Percentiles rank a stretch among this genome's conserved stretches.
Evolutionary conservation across 2,329 filamentous ascomycete species (phyloP).

Genomic region (Microcyclospora pomicola): DNA sequence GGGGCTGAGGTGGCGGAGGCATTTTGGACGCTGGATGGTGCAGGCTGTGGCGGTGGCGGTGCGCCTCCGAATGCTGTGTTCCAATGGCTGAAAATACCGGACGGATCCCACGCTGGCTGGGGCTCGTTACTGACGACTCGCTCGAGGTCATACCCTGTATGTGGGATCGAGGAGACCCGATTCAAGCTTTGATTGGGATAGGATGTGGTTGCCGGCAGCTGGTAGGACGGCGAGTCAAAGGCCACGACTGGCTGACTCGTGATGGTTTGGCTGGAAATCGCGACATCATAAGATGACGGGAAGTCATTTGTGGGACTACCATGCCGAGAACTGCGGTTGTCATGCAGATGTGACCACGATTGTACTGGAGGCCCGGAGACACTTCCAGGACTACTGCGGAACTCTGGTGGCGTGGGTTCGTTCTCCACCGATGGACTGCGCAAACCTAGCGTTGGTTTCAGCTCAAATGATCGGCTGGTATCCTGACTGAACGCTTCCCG

Average conservation of each 20-base stretch:
- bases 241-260: slow-evolving; percentile 8
- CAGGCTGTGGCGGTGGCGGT: slow-evolving; percentile 29
- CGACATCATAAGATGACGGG: slow-evolving; percentile 9
- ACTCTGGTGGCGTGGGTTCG: slow-evolving; percentile 6
- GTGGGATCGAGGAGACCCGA: slow-evolving; percentile 11
- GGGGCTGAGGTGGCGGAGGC: slow-evolving; percentile 9
- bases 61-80: slow-evolving; percentile 77
- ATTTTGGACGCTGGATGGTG: slow-evolving; percentile 17
- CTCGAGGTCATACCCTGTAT: slow-evolving; percentile 13
- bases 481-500: slow-evolving; percentile 87
- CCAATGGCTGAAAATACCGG: slow-evolving; percentile 58
- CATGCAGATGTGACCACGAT: slow-evolving; percentile 11
- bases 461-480: slow-evolving; percentile 66
- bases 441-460: slow-evolving; percentile 60
- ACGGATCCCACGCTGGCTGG: slow-evolving; percentile 21
- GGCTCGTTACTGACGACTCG: slow-evolving; percentile 17
- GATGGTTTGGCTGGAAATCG: slow-evolving; percentile 5
- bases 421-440: slow-evolving; percentile 52
- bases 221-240: slow-evolving; percentile 10
- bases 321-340: slow-evolving; percentile 10
- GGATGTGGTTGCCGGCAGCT: slow-evolving; percentile 7
- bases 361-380: slow-evolving; percentile 2
- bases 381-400: slow-evolving; percentile 4
- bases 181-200: slow-evolving; percentile 11
- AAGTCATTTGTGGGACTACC: slow-evolving; percentile 13